Evolutionary conservation across 176 grass and related monocot genomes (phyloP).

Genomic region (Olyra latifolia): DNA sequence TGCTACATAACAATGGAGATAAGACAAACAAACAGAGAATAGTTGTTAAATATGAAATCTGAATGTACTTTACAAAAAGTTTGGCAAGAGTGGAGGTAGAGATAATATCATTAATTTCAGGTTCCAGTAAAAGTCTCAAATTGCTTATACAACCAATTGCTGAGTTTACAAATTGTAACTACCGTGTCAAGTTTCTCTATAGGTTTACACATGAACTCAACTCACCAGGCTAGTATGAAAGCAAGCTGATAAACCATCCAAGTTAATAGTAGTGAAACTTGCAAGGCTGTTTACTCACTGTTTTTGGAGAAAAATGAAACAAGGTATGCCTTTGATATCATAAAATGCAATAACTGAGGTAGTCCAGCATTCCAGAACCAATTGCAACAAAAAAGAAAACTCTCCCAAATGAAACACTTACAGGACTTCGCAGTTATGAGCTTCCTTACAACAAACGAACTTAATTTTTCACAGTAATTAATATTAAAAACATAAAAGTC

Average conservation of each 20-base stretch:
- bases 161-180: background rate
- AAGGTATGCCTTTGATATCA: background rate
- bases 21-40: background rate
- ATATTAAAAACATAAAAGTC: slow-evolving; percentile 45
- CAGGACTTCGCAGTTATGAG: background rate
- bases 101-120: background rate
- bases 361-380: background rate
- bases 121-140: background rate
- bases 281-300: background rate
- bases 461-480: slow-evolving; percentile 1
- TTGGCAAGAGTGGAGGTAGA: background rate
- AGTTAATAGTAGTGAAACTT: background rate
- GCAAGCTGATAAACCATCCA: background rate
- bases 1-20: background rate
- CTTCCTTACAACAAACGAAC: background rate
- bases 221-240: background rate
- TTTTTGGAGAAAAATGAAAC: background rate
- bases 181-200: background rate
- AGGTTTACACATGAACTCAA: background rate
- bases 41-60: background rate
- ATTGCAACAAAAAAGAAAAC: background rate
- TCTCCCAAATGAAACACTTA: background rate
- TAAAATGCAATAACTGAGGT: background rate
- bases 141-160: background rate
- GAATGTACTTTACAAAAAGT: background rate